Conservation (phyloP, 192 early-diverging fungal species). For the Martensiomyces pterosporus region DNA sequence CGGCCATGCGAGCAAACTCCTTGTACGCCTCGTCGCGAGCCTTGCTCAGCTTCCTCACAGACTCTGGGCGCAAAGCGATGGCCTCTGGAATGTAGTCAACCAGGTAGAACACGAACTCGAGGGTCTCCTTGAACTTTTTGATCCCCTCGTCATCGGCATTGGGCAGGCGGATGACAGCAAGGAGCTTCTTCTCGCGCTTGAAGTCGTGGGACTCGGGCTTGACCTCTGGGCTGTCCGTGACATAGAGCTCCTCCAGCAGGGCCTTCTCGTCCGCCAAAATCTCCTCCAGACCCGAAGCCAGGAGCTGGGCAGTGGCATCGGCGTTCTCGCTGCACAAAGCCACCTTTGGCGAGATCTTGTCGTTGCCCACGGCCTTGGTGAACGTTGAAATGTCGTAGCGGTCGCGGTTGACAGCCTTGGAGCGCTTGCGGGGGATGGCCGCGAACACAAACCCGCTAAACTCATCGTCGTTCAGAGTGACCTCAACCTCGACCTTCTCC, state of each 20-base stretch:
- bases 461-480: slow-evolving; percentile 49
- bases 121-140: slow-evolving; percentile 13
- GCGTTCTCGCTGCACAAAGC: slow-evolving; percentile 55
- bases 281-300: slow-evolving; percentile 53
- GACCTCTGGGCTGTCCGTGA: slow-evolving; percentile 57
- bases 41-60: slow-evolving; percentile 57
- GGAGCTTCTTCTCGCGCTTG: slow-evolving; percentile 51
- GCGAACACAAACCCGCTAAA: slow-evolving; percentile 64
- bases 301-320: slow-evolving; percentile 53
- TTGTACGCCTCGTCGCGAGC: slow-evolving; percentile 61
- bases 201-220: slow-evolving; percentile 55
- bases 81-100: slow-evolving; percentile 38
- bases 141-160: slow-evolving; percentile 14
- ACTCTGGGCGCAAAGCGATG: slow-evolving; percentile 37
- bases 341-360: slow-evolving; percentile 35
- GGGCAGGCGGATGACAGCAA: slow-evolving; percentile 38
- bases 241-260: slow-evolving; percentile 55
- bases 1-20: slow-evolving; percentile 57
- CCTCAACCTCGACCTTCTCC: slow-evolving; percentile 37
- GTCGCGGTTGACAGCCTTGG: slow-evolving; percentile 54
- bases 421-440: slow-evolving; percentile 54
- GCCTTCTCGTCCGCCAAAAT: slow-evolving; percentile 28
- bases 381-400: slow-evolving; percentile 62
- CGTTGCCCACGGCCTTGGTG: slow-evolving; percentile 16
- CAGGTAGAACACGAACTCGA: slow-evolving; percentile 50